Conservation (phyloP, 2,329 filamentous ascomycete genomes). For the Sordariomycetes sp. region DNA sequence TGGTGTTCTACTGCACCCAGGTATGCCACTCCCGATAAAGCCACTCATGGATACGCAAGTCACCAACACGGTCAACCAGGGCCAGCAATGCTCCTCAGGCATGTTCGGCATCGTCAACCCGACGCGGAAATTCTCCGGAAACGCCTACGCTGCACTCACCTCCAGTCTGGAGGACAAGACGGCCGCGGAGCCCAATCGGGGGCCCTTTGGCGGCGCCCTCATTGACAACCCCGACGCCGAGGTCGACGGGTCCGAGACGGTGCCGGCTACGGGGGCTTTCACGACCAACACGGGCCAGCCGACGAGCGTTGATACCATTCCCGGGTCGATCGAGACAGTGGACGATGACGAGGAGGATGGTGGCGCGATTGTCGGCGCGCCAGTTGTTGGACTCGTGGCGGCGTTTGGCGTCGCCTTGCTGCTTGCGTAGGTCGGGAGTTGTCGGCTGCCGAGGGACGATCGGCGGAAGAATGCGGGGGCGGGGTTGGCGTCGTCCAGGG, state of each 20-base stretch:
- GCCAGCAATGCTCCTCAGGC: conserved; percentile 19
- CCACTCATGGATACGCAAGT: too few species aligned
- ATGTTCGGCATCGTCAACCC: conserved; percentile 27
- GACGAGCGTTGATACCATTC: background rate
- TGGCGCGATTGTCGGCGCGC: background rate
- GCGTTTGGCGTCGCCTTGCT: background rate
- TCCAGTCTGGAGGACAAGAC: background rate
- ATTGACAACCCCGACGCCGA: conserved; percentile 10
- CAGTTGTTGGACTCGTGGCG: background rate
- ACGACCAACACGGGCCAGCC: background rate
- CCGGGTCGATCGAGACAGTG: background rate
- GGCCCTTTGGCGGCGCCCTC: conserved; percentile 16
- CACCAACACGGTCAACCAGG: conserved; percentile 8
- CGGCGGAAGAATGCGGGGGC: too few species aligned
- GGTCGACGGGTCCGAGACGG: conserved; percentile 1
- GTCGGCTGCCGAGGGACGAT: background rate
- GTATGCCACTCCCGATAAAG: background rate
- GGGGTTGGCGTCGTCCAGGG: too few species aligned
- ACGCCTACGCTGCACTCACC: conserved; percentile 14
- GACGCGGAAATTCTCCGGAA: conserved; percentile 14
- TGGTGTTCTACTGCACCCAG: conserved; percentile 23
- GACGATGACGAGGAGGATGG: background rate
- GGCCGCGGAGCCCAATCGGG: conserved; percentile 12
- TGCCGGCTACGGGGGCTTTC: background rate
- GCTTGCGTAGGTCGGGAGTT: background rate